phyloP scores from a whole-genome alignment of 257 asterid genomes.

The Echites panduratus region DNA sequence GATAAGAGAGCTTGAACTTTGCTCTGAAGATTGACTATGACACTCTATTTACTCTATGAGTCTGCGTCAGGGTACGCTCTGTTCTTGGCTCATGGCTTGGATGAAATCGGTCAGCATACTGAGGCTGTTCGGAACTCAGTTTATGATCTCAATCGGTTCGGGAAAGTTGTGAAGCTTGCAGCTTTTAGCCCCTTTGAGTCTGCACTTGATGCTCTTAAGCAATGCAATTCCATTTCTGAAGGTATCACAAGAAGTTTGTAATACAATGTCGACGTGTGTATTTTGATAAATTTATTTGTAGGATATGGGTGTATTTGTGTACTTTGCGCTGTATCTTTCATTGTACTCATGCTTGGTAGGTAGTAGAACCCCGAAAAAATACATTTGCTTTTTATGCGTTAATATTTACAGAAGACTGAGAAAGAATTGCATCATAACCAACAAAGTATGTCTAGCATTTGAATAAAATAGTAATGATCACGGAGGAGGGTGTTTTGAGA shows the following conservation, averaged over 20 bases:
- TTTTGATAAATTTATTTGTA: neutral
- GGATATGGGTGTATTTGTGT: neutral
- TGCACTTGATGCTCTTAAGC: constrained; percentile 91
- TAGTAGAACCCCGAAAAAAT: neutral
- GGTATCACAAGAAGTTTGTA: constrained; percentile 29
- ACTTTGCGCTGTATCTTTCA: neutral
- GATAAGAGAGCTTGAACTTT: neutral
- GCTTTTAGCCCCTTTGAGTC: constrained; percentile 78
- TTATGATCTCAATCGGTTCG: constrained; percentile 65
- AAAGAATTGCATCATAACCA: neutral
- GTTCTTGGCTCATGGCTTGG: constrained; percentile 63
- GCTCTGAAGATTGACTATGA: constrained; percentile 25
- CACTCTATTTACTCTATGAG: constrained; percentile 62
- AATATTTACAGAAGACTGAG: neutral
- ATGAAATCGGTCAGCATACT: constrained; percentile 83
- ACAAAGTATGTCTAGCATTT: too few species aligned
- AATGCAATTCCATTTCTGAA: constrained; percentile 88
- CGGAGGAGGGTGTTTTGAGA: too few species aligned
- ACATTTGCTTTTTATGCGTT: neutral
- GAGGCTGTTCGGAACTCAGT: constrained; percentile 77
- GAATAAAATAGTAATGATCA: too few species aligned
- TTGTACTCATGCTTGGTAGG: too few species aligned
- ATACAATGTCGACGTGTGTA: too few species aligned
- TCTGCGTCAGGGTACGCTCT: constrained; percentile 76
- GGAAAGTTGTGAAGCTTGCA: constrained; percentile 64